A percentile compares a stretch with the other conserved stretches of the same genome.
These are phyloP conservation scores for Acanthamoeba lenticulata DNA, from an alignment of 208 protist genomes.

Conservation along the genomic window DNA sequence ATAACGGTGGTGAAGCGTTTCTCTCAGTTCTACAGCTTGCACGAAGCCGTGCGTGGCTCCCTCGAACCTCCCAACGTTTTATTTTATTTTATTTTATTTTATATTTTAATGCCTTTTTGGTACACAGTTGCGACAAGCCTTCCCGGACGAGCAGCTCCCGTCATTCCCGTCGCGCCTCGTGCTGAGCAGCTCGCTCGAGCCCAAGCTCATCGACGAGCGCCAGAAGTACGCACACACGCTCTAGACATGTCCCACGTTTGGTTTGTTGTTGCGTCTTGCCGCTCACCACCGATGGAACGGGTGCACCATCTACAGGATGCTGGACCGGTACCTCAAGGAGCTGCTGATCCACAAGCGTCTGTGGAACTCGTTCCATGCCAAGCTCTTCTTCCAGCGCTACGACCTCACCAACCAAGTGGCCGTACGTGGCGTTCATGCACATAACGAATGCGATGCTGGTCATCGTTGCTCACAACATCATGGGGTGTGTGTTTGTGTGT, in stretches of 20 bases:
- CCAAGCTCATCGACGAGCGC: not conserved
- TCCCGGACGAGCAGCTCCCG: constrained; percentile 19
- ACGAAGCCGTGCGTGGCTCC: not conserved
- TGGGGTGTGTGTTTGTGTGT: not conserved
- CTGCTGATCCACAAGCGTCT: constrained; percentile 22
- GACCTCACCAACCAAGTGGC: constrained; percentile 42
- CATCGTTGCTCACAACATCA: too few species aligned
- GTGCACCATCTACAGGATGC: not conserved
- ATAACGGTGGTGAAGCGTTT: constrained; percentile 27
- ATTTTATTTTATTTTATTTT: not conserved
- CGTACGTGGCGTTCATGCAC: too few species aligned
- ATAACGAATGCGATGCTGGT: not conserved
- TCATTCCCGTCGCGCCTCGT: not conserved
- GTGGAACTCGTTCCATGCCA: constrained; percentile 19
- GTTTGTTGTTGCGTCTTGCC: not conserved
- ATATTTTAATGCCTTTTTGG: not conserved
- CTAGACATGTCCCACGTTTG: not conserved
- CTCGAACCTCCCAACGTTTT: not conserved
- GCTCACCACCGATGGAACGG: not conserved
- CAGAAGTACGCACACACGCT: not conserved
- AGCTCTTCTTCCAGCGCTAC: constrained; percentile 43
- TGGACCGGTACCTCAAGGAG: constrained; percentile 26
- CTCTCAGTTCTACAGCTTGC: constrained; percentile 18
- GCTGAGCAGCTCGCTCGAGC: constrained; percentile 21
- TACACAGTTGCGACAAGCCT: not conserved